These are phyloP conservation scores for Russula lepida DNA, from an alignment of 768 basidiomycete species.

Conservation along the genomic window DNA sequence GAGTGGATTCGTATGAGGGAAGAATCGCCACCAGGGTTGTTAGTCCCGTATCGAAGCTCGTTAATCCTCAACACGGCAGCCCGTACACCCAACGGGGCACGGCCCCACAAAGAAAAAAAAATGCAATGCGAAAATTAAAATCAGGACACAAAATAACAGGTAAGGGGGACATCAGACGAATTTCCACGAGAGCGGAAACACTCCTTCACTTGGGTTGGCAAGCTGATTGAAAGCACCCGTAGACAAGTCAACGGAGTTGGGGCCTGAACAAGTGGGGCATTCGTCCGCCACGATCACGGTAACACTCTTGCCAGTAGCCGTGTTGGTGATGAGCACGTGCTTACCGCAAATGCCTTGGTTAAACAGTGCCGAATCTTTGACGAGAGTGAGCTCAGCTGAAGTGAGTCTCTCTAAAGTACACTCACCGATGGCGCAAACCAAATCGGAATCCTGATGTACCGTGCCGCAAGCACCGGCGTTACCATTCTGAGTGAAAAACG, in stretches of 20 bases:
- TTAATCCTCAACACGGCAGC: conserved; percentile 21
- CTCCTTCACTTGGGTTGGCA: conserved; percentile 41
- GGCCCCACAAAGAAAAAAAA: conserved; percentile 10
- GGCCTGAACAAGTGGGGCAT: conserved; percentile 53
- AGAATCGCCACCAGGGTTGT: conserved; percentile 39
- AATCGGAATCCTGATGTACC: conserved; percentile 44
- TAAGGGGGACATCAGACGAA: conserved; percentile 2
- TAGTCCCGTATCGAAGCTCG: conserved; percentile 30
- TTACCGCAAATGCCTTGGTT: conserved; percentile 60
- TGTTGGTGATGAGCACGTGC: conserved; percentile 56
- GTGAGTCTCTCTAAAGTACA: background rate
- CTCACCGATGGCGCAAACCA: conserved; percentile 58
- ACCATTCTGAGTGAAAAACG: conserved; percentile 43
- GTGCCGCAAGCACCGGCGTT: conserved; percentile 74
- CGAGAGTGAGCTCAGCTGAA: background rate
- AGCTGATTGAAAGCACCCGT: conserved; percentile 54
- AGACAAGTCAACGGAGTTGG: conserved; percentile 71
- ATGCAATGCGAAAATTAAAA: conserved; percentile 12
- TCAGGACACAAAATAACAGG: background rate
- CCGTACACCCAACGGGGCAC: conserved; percentile 14
- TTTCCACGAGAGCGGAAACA: conserved; percentile 44
- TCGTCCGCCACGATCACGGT: conserved; percentile 64
- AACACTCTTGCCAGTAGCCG: conserved; percentile 46
- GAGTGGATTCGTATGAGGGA: conserved; percentile 22
- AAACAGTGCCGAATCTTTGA: conserved; percentile 44